Evolutionary conservation across 2,329 filamentous ascomycete genomes (phyloP).

Genomic region (Scleromitrula shiraiana): DNA sequence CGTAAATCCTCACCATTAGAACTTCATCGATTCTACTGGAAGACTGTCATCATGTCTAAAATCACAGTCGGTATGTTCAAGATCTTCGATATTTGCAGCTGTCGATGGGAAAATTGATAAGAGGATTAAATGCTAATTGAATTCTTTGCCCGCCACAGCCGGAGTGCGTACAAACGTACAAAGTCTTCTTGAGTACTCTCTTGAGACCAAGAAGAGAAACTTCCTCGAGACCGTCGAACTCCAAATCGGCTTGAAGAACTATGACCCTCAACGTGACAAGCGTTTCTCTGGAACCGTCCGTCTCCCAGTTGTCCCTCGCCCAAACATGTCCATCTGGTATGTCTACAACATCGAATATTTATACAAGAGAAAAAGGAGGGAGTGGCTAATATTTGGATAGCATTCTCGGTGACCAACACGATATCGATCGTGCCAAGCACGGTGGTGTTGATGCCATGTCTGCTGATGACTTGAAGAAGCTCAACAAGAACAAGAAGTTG

Average conservation of each 20-base stretch:
- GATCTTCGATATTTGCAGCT: no score
- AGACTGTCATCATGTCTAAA: slow-evolving; percentile 85
- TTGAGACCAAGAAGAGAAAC: slow-evolving; percentile 95
- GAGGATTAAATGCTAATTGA: slow-evolving; percentile 13
- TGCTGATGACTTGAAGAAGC: slow-evolving; percentile 98
- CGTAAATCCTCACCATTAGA: slow-evolving; percentile 66
- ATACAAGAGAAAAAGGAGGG: slow-evolving; percentile 9
- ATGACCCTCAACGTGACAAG: slow-evolving; percentile 99
- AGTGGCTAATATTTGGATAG: slow-evolving; percentile 37
- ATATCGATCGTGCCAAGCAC: slow-evolving; percentile 99
- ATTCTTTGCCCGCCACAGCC: slow-evolving; percentile 51
- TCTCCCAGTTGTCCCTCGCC: slow-evolving; percentile 85
- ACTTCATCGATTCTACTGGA: slow-evolving; percentile 61
- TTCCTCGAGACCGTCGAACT: slow-evolving; percentile 93
- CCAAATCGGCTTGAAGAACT: slow-evolving; percentile 95
- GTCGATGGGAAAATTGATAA: neutral
- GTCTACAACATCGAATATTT: slow-evolving; percentile 25
- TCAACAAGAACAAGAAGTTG: slow-evolving; percentile 99
- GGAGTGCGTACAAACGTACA: slow-evolving; percentile 93
- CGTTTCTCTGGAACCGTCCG: slow-evolving; percentile 99
- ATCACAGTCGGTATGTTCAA: slow-evolving; percentile 66
- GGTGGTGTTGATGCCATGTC: slow-evolving; percentile 98
- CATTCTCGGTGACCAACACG: slow-evolving; percentile 89
- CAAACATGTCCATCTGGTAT: slow-evolving; percentile 79
- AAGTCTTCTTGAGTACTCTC: slow-evolving; percentile 91